These are phyloP conservation scores for Pseudogymnoascus sp. DNA, from an alignment of 2,329 filamentous ascomycete species.

Conservation along the genomic window DNA sequence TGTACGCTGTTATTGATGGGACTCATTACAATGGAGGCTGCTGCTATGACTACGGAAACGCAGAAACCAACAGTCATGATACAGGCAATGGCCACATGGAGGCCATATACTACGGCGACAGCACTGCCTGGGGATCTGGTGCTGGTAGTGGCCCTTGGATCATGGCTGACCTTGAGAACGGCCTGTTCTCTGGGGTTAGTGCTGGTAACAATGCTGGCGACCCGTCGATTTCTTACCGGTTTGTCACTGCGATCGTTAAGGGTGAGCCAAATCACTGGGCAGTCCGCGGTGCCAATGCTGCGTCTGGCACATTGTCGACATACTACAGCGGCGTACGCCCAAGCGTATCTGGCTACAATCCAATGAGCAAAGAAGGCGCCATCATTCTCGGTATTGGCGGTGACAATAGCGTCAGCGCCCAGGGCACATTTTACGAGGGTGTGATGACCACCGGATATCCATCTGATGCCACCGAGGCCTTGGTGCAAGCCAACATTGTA, in stretches of 20 bases:
- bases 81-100: slow-evolving; percentile 62
- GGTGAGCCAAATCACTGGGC: slow-evolving; percentile 50
- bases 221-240: slow-evolving; percentile 46
- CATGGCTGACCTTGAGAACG: slow-evolving; percentile 63
- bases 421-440: slow-evolving; percentile 57
- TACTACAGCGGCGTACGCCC: slow-evolving; percentile 53
- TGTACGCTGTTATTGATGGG: slow-evolving; percentile 54
- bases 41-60: slow-evolving; percentile 53
- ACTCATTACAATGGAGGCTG: slow-evolving; percentile 51
- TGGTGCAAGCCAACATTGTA: slow-evolving; percentile 51
- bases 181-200: slow-evolving; percentile 50
- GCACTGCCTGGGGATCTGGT: slow-evolving; percentile 47
- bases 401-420: slow-evolving; percentile 51
- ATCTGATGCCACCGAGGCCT: slow-evolving; percentile 46
- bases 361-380: slow-evolving; percentile 55
- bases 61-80: slow-evolving; percentile 43
- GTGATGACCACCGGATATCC: slow-evolving; percentile 55
- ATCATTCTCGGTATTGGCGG: slow-evolving; percentile 60
- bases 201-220: slow-evolving; percentile 41
- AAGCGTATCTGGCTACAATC: slow-evolving; percentile 44
- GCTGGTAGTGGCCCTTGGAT: slow-evolving; percentile 56
- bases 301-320: slow-evolving; percentile 46
- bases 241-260: slow-evolving; percentile 51
- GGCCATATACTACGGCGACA: slow-evolving; percentile 56
- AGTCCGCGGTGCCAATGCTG: slow-evolving; percentile 49